Evolutionary conservation across 495 filamentous ascomycete genomes (phyloP).

Genomic region (Bacidia gigantensis): DNA sequence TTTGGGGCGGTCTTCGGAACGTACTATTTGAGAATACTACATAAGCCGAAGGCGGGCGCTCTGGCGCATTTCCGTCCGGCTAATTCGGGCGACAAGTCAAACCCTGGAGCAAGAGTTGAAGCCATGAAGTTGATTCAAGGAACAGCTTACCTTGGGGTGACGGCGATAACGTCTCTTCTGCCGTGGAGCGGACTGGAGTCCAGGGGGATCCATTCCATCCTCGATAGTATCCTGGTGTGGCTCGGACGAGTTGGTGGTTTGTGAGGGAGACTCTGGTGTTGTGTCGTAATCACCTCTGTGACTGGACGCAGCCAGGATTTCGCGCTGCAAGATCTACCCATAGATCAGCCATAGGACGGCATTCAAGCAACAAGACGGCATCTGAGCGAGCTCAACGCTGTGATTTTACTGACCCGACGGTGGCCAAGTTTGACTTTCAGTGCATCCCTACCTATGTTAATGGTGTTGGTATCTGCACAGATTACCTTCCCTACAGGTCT

Average conservation of each 20-base stretch:
- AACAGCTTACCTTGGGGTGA: slow-evolving; percentile 55
- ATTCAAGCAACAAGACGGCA: background rate
- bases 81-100: slow-evolving; percentile 20
- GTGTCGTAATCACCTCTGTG: slow-evolving; percentile 29
- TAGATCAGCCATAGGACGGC: background rate
- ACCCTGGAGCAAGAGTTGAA: background rate
- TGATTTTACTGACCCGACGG: slow-evolving; percentile 39
- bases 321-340: slow-evolving; percentile 28
- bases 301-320: slow-evolving; percentile 44
- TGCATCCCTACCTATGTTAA: slow-evolving; percentile 34
- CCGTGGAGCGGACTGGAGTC: slow-evolving; percentile 20
- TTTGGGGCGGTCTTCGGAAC: slow-evolving; percentile 16
- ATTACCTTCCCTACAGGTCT: slow-evolving; percentile 41
- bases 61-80: slow-evolving; percentile 65
- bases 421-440: slow-evolving; percentile 66
- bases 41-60: slow-evolving; percentile 65
- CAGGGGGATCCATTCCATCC: slow-evolving; percentile 14
- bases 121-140: background rate
- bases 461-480: background rate
- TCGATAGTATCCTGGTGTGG: slow-evolving; percentile 5
- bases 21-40: slow-evolving; percentile 73
- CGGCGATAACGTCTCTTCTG: slow-evolving; percentile 63
- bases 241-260: slow-evolving; percentile 19
- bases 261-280: slow-evolving; percentile 26
- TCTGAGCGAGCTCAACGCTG: background rate